Conservation (phyloP, 2,329 filamentous ascomycete species). For the Hypoxylon rubiginosum region DNA sequence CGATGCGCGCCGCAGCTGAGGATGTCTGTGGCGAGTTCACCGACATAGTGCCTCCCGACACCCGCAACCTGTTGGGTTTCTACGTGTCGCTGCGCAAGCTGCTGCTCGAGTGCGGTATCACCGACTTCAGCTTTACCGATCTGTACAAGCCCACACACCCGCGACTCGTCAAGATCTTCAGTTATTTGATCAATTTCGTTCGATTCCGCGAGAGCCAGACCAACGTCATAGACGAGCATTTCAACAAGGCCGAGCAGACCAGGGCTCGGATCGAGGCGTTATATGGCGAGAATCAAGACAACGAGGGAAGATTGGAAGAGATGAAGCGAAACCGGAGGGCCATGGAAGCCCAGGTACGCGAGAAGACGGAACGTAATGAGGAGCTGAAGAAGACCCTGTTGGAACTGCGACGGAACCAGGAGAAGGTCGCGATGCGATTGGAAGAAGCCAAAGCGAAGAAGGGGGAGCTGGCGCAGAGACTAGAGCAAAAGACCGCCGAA, state of each 20-base stretch:
- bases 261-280: constrained; percentile 90
- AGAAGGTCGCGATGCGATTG: constrained; percentile 83
- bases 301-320: constrained; percentile 82
- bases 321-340: constrained; percentile 84
- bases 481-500: constrained; percentile 79
- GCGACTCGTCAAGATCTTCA: constrained; percentile 93
- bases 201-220: constrained; percentile 96
- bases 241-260: constrained; percentile 88
- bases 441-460: constrained; percentile 88
- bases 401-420: constrained; percentile 84
- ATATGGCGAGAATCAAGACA: constrained; percentile 87
- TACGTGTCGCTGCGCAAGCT: constrained; percentile 86
- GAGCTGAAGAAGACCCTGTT: constrained; percentile 86
- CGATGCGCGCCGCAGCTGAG: constrained; percentile 92
- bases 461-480: constrained; percentile 75
- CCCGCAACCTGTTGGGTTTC: constrained; percentile 95
- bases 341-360: constrained; percentile 84
- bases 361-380: constrained; percentile 88
- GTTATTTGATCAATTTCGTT: constrained; percentile 98
- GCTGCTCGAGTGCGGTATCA: constrained; percentile 88
- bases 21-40: constrained; percentile 86
- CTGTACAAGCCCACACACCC: constrained; percentile 91
- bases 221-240: constrained; percentile 89
- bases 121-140: constrained; percentile 93
- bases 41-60: constrained; percentile 88